phyloP scores from a whole-genome alignment of 768 basidiomycete genomes.

The Russula foetens region DNA sequence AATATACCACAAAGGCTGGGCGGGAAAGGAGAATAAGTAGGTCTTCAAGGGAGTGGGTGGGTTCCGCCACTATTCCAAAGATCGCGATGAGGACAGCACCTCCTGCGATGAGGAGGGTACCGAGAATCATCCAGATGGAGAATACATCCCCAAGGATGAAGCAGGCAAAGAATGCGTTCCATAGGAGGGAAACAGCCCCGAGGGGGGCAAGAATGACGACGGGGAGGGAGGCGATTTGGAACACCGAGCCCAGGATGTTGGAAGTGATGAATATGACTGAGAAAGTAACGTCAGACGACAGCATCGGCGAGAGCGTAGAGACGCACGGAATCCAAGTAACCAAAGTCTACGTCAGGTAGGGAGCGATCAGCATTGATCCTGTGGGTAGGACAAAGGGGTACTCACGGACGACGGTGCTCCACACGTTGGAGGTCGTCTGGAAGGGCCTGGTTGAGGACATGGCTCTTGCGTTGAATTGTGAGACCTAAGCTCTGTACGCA shows the following conservation, averaged over 20 bases:
- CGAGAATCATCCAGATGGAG: slow-evolving; percentile 77
- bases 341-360: slow-evolving; percentile 49
- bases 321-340: slow-evolving; percentile 70
- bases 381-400: slow-evolving; percentile 18
- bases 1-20: slow-evolving; percentile 73
- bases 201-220: slow-evolving; percentile 93
- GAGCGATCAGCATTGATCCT: background rate
- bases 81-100: slow-evolving; percentile 86
- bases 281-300: background rate
- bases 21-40: slow-evolving; percentile 68
- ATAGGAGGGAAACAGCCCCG: slow-evolving; percentile 85
- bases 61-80: slow-evolving; percentile 88
- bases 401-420: slow-evolving; percentile 76
- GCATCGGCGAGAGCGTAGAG: background rate
- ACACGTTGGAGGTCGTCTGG: slow-evolving; percentile 55
- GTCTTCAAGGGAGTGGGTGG: slow-evolving; percentile 79
- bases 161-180: slow-evolving; percentile 89
- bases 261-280: slow-evolving; percentile 73
- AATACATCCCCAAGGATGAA: slow-evolving; percentile 80
- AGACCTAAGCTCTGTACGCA: slow-evolving; percentile 87
- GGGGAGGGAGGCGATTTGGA: slow-evolving; percentile 89
- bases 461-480: slow-evolving; percentile 90
- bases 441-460: slow-evolving; percentile 70
- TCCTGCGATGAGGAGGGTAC: slow-evolving; percentile 78
- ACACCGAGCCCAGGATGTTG: slow-evolving; percentile 79